Evolutionary conservation across 805 yeast genomes (phyloP), one percentile per base, ranked within the genome.

Genomic region (Saturnispora dispora): DNA sequence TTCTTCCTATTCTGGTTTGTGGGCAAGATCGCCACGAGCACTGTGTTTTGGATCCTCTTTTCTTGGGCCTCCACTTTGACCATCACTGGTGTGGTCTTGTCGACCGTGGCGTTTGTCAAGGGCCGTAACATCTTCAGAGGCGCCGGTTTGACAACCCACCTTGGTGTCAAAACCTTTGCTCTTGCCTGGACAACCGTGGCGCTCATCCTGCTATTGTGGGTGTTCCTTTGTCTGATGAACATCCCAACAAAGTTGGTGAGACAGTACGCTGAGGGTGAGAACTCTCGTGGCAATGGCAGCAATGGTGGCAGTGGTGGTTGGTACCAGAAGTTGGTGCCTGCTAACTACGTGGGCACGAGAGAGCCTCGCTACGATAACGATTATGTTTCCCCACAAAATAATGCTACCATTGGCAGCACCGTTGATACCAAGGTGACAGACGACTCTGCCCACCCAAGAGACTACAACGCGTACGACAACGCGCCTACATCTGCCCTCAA

Each of bases 151-250:
- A 17, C 51, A 17, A 72, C 84, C 2, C 62, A 57, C 3, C 40
- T 81, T 40, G 83, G 83, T 13, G 62, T 67, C 8, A 72, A 71
- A 41, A 69, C 74, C 63, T 71, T 84, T 63, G 88, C 80, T 13
- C 76, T 83, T 53, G 66, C 80, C 36, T 86, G 95, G 95, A 64
- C 82, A 4, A 63, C 77, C 5, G 73, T 73, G 56, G 27, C 53
- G 53, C 17, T 35, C 53, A 28, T 20, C 59, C 53, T 57, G 50
- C 53, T 42, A 35, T 32, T 46, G 17, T 36, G 52, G 39, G 33
- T 41, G 13, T 47, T 47, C 25, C 37, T 36, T 9, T 30, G 27
- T 9, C 18, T 47, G 22, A 32, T 47, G 43, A 11, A 18, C 11
- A 32, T 13, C 4, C 22, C 41, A 5, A 15, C 23, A 11, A 41